phyloP scores from a whole-genome alignment of 495 filamentous ascomycete genomes.

The Elasticomyces elasticus region DNA sequence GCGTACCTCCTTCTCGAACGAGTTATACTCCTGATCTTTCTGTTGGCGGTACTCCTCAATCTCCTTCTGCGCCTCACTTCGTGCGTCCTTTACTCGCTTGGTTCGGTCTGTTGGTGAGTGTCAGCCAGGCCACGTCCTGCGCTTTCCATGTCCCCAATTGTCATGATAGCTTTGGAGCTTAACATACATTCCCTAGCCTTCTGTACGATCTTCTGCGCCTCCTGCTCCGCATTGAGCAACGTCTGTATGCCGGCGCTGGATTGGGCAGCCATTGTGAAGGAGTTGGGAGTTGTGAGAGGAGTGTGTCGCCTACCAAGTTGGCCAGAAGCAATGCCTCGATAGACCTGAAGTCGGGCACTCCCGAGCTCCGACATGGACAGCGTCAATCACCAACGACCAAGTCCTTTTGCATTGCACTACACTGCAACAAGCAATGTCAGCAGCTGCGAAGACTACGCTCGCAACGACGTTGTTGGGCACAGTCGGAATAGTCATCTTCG shows the following conservation, averaged over 20 bases:
- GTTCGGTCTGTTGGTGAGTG: conserved; percentile 63
- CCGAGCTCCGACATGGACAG: too few species aligned
- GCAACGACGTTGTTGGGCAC: conserved; percentile 66
- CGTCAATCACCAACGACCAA: too few species aligned
- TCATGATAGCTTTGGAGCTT: too few species aligned
- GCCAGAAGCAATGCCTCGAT: not conserved
- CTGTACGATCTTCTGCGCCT: conserved; percentile 98
- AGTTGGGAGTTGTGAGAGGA: conserved; percentile 5
- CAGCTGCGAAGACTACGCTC: conserved; percentile 77
- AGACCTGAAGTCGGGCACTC: too few species aligned
- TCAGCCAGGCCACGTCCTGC: not conserved
- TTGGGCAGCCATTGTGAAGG: conserved; percentile 79
- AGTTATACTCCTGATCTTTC: conserved; percentile 92
- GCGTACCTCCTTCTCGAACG: conserved; percentile 80
- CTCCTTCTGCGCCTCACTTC: conserved; percentile 91
- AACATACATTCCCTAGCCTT: conserved; percentile 72
- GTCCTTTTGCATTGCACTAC: not conserved
- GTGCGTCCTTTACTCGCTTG: conserved; percentile 90
- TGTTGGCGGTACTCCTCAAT: conserved; percentile 86
- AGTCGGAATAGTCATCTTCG: conserved; percentile 66
- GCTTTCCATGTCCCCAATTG: too few species aligned
- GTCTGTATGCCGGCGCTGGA: conserved; percentile 97
- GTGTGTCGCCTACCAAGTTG: not conserved
- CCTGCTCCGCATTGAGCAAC: conserved; percentile 95
- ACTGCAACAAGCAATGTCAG: conserved; percentile 55